These are phyloP conservation scores for Yamadazyma conglobata DNA, from an alignment of 1,139 yeast genomes.

Conservation along the genomic window DNA sequence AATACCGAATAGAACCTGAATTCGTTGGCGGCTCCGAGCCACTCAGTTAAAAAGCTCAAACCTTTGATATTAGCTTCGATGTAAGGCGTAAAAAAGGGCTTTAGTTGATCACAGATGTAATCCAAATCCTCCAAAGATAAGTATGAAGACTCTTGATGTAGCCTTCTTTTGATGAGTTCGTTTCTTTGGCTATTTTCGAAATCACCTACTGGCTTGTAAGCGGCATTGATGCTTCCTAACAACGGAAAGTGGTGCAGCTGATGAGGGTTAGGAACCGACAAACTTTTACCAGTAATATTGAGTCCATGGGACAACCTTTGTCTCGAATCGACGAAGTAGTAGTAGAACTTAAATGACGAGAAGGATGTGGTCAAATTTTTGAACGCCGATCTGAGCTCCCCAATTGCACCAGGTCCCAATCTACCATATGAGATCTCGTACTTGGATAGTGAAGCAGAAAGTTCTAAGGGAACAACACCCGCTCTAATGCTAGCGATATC, in stretches of 20 bases:
- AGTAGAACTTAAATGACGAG: conserved; percentile 30
- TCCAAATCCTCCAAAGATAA: conserved; percentile 25
- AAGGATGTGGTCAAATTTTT: conserved; percentile 23
- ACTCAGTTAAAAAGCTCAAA: conserved; percentile 18
- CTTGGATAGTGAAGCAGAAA: conserved; percentile 19
- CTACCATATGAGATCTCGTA: conserved; percentile 29
- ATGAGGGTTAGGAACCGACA: conserved; percentile 10
- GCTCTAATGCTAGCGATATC: conserved; percentile 21
- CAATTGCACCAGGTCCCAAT: conserved; percentile 27
- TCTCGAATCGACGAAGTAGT: conserved; percentile 28
- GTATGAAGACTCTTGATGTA: conserved; percentile 17
- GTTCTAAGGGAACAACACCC: conserved; percentile 20
- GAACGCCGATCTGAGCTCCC: conserved; percentile 23
- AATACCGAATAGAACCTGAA: conserved; percentile 23
- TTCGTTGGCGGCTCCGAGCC: conserved; percentile 31
- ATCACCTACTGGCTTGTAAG: conserved; percentile 31
- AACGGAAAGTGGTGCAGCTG: conserved; percentile 19
- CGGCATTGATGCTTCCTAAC: conserved; percentile 26
- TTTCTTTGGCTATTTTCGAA: conserved; percentile 25
- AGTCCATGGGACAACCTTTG: conserved; percentile 13
- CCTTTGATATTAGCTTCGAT: conserved; percentile 19
- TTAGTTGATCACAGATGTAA: conserved; percentile 20
- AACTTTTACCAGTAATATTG: conserved; percentile 12
- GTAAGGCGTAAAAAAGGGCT: conserved; percentile 18
- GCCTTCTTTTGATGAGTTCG: conserved; percentile 20